phyloP scores from a whole-genome alignment of 2,329 filamentous ascomycete species.

The Aspergillus quadricinctus region DNA sequence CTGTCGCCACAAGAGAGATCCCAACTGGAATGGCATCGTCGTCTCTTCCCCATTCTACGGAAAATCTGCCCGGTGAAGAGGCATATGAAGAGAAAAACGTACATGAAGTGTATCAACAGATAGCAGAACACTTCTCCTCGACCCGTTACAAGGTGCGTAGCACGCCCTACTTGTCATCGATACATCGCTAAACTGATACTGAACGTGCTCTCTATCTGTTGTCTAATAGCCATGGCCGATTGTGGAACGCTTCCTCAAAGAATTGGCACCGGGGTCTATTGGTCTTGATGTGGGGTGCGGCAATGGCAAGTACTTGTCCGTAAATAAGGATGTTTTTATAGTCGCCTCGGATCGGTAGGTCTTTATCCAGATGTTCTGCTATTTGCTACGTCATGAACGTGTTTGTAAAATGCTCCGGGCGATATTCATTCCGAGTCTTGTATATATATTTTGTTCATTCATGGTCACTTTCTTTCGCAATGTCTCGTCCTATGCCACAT shows the following conservation, averaged over 20 bases:
- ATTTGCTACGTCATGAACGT: slow-evolving; percentile 7
- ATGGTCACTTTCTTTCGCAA: background rate
- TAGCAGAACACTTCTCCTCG: slow-evolving; percentile 47
- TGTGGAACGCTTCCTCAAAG: slow-evolving; percentile 70
- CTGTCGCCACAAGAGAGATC: background rate
- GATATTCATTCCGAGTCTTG: background rate
- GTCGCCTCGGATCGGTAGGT: slow-evolving; percentile 77
- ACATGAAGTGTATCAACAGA: slow-evolving; percentile 74
- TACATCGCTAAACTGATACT: background rate
- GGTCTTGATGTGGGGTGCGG: slow-evolving; percentile 92
- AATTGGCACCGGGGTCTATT: slow-evolving; percentile 64
- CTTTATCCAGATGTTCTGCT: slow-evolving; percentile 5
- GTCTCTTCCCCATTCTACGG: background rate
- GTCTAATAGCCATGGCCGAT: slow-evolving; percentile 75
- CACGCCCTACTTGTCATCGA: slow-evolving; percentile 13
- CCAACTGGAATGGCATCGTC: slow-evolving; percentile 9
- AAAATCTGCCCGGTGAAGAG: slow-evolving; percentile 13
- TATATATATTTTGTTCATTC: background rate
- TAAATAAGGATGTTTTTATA: slow-evolving; percentile 74
- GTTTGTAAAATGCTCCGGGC: slow-evolving; percentile 2
- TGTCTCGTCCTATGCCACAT: background rate
- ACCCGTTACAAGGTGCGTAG: slow-evolving; percentile 57
- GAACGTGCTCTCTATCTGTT: background rate
- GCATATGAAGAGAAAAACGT: slow-evolving; percentile 81
- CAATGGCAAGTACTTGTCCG: slow-evolving; percentile 89